Evolutionary conservation across 306 rosid species (phyloP), one percentile per base, ranked within the genome.

Genomic region (Corylus americana): DNA sequence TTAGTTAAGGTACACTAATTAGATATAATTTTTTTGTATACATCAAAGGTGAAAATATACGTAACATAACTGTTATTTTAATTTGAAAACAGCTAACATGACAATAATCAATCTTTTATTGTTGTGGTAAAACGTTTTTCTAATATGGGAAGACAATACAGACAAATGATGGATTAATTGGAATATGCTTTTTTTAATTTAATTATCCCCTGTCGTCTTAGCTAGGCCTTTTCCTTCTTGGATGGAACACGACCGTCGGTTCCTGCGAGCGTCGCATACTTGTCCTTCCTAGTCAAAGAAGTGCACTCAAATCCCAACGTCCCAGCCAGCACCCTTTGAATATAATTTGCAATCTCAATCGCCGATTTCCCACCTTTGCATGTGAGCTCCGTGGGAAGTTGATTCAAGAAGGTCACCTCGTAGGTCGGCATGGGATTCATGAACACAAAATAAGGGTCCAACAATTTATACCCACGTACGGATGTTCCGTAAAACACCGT

Each of bases 221-320:
- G 35, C 62, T 77, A 87, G 70, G 78, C 85, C 44, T 92, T 79
- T 22, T 81, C 88, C 71, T 91, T 90, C 76, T 85, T 87, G 8
- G 77, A 14, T 29, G 83, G 68, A 86, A 95, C 97, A 4, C 78
- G 77, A 7, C 99, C 99, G 83, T 95, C 98, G 18, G 99, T 93
- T 39, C 98, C 99, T 0, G 93, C 96, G 75, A 95, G 86, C 76
- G 89, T 83, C 0, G 92, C 90, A 69, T 95, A 95, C 86, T 95
- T 95, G 57, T 92, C 91, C 80, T 90, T 95, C 88, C 99, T 87
- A 1, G 99, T 93, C 79, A 93, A 82, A 72, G 84, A 90, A 5
- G 99, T 95, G 85, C 99, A 95, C 83, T 95, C 99, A 82, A 91
- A 93, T 1, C 99, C 98, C 16, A 95, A 77, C 1, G 98, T 88